These are phyloP conservation scores for Ceratocystis cacaofunesta DNA, from an alignment of 2,329 filamentous ascomycete species.

Conservation along the genomic window DNA sequence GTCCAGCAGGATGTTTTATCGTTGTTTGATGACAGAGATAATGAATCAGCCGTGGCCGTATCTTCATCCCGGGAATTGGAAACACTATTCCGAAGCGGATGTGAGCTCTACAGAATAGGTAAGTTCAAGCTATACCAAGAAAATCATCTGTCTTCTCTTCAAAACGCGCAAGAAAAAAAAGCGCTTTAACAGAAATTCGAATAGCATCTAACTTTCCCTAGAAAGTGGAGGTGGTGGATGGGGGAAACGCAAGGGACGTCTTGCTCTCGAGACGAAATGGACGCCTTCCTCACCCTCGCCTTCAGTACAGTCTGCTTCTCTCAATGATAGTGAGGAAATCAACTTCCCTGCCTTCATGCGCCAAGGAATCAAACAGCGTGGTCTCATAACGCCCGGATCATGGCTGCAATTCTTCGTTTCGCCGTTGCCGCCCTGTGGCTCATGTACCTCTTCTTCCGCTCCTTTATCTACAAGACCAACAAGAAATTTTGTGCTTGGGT, in stretches of 20 bases:
- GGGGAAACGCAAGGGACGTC: slow-evolving; percentile 63
- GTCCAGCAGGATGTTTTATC: slow-evolving; percentile 27
- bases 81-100: slow-evolving; percentile 19
- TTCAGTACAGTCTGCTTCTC: slow-evolving; percentile 17
- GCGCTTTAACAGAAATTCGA: not conserved
- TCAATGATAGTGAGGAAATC: slow-evolving; percentile 20
- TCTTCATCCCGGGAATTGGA: not conserved
- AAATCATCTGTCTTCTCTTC: no score
- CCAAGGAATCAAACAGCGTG: slow-evolving; percentile 20
- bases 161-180: not conserved
- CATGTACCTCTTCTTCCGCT: slow-evolving; percentile 6
- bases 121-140: slow-evolving; percentile 20
- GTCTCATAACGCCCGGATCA: slow-evolving; percentile 48
- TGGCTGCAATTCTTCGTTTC: slow-evolving; percentile 51
- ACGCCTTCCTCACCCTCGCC: slow-evolving; percentile 16
- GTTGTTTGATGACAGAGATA: slow-evolving; percentile 10
- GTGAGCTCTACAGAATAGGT: slow-evolving; percentile 32
- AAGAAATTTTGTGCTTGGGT: slow-evolving; percentile 26
- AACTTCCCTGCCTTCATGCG: slow-evolving; percentile 23
- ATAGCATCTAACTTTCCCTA: slow-evolving; percentile 19
- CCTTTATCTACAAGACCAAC: slow-evolving; percentile 10
- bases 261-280: slow-evolving; percentile 54
- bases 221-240: slow-evolving; percentile 74
- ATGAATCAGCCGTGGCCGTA: slow-evolving; percentile 11
- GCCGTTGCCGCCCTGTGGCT: slow-evolving; percentile 19